Percentiles rank a stretch among this genome's conserved stretches.
Conservation (phyloP, 176 grass and related monocot species). For the Aegilops bicornis region DNA sequence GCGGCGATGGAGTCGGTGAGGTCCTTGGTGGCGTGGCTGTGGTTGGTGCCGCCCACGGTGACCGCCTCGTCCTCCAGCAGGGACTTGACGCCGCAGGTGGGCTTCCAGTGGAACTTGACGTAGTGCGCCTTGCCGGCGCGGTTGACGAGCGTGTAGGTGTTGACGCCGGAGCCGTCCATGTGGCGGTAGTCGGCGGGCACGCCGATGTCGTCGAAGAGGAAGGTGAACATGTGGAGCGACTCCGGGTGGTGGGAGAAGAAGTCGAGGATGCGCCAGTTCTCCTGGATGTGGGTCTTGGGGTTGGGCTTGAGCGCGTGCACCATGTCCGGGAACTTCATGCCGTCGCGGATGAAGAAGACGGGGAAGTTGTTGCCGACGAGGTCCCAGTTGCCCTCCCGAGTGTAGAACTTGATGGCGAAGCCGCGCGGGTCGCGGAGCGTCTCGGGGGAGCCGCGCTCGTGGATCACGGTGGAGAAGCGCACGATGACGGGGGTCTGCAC, state of each 20-base stretch:
- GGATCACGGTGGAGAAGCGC: conserved; percentile 99
- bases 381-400: conserved; percentile 97
- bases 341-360: conserved; percentile 96
- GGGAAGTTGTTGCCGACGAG: conserved; percentile 98
- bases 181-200: conserved; percentile 95
- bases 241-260: conserved; percentile 99
- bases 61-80: conserved; percentile 85
- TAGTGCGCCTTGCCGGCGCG: conserved; percentile 74
- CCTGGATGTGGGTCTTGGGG: conserved; percentile 91
- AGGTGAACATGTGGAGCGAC: conserved; percentile 93
- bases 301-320: conserved; percentile 96
- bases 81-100: conserved; percentile 82
- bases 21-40: conserved; percentile 96
- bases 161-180: conserved; percentile 98
- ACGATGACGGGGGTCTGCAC: conserved; percentile 88
- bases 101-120: conserved; percentile 99
- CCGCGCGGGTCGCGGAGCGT: conserved; percentile 93
- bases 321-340: conserved; percentile 99
- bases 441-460: conserved; percentile 96
- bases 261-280: conserved; percentile 94
- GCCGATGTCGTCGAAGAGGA: conserved; percentile 94
- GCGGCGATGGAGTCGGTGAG: conserved; percentile 79
- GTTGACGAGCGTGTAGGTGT: conserved; percentile 88
- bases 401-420: conserved; percentile 99
- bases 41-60: conserved; percentile 79